Conservation (phyloP, 495 filamentous ascomycete genomes). For the Penicillium lividum region DNA sequence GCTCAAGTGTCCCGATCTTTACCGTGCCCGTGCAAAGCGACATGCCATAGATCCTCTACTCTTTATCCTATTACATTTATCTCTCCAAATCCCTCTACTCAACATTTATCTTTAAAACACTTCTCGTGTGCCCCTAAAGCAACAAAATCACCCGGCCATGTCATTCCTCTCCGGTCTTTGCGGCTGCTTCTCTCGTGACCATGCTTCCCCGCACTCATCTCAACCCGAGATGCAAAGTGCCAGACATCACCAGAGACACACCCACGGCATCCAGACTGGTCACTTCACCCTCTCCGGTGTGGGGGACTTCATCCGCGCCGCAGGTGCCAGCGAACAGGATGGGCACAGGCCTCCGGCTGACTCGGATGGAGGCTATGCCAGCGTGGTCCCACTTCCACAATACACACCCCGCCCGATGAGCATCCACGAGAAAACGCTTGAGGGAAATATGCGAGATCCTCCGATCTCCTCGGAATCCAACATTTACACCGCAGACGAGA, state of each 20-base stretch:
- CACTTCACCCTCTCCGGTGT: conserved; percentile 21
- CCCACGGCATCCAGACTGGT: conserved; percentile 52
- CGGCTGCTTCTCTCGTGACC: conserved; percentile 28
- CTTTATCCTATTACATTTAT: background rate
- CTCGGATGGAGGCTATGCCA: conserved; percentile 35
- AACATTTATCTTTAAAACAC: background rate
- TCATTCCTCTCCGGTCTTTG: conserved; percentile 33
- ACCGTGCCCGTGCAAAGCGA: background rate
- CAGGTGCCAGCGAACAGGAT: conserved; percentile 12
- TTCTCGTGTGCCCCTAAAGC: background rate
- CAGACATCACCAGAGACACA: conserved; percentile 7
- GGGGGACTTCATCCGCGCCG: conserved; percentile 26
- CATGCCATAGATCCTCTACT: conserved; percentile 9
- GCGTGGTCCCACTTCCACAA: conserved; percentile 40
- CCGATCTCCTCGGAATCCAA: conserved; percentile 31
- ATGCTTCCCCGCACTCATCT: conserved; percentile 13
- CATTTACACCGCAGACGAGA: conserved; percentile 32
- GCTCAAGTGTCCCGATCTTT: conserved; percentile 1
- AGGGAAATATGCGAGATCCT: conserved; percentile 40
- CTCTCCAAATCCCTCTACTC: background rate
- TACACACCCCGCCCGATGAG: conserved; percentile 46
- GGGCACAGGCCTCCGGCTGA: conserved; percentile 22
- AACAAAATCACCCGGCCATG: conserved; percentile 19
- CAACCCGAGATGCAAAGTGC: conserved; percentile 21
- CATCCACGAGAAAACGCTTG: conserved; percentile 47